phyloP scores from a whole-genome alignment of 352 stramenopile genomes.

The Phytophthora sp. region DNA sequence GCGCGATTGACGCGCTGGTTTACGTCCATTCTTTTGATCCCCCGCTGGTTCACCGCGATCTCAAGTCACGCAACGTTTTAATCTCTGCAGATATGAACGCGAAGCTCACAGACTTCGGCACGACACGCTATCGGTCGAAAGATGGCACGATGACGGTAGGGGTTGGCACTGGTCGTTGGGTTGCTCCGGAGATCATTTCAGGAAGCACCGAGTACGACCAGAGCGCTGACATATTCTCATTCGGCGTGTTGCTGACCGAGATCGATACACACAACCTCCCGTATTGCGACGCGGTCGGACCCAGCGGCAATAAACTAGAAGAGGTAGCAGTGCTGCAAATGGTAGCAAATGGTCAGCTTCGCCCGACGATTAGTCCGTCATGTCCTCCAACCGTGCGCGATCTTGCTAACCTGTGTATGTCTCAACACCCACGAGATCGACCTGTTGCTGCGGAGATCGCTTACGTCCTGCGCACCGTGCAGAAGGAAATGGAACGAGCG shows the following conservation, averaged over 20 bases:
- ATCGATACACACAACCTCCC: constrained; percentile 62
- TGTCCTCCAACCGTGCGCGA: constrained; percentile 33
- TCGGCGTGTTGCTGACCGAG: constrained; percentile 65
- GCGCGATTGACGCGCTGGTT: constrained; percentile 40
- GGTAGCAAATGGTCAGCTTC: constrained; percentile 38
- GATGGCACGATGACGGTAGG: constrained; percentile 46
- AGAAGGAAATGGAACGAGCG: constrained; percentile 28
- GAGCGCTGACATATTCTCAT: constrained; percentile 58
- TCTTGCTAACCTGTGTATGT: constrained; percentile 47
- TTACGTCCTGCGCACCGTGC: constrained; percentile 36
- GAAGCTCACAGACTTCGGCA: constrained; percentile 43
- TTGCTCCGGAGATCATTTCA: constrained; percentile 64
- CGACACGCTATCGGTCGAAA: constrained; percentile 19
- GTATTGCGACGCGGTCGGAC: constrained; percentile 37
- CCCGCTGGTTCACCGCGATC: constrained; percentile 41
- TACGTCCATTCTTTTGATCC: constrained; percentile 48
- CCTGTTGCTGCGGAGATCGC: constrained; percentile 47
- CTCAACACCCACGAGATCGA: constrained; percentile 30
- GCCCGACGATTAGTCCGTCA: constrained; percentile 21
- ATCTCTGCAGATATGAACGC: constrained; percentile 27
- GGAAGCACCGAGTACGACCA: constrained; percentile 60
- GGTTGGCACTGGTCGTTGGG: constrained; percentile 65
- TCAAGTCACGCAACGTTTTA: constrained; percentile 45
- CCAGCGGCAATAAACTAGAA: constrained; percentile 29
- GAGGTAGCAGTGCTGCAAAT: constrained; percentile 50